Evolutionary conservation across 805 yeast species (phyloP).

Genomic region (Phaffomyces antillensis): DNA sequence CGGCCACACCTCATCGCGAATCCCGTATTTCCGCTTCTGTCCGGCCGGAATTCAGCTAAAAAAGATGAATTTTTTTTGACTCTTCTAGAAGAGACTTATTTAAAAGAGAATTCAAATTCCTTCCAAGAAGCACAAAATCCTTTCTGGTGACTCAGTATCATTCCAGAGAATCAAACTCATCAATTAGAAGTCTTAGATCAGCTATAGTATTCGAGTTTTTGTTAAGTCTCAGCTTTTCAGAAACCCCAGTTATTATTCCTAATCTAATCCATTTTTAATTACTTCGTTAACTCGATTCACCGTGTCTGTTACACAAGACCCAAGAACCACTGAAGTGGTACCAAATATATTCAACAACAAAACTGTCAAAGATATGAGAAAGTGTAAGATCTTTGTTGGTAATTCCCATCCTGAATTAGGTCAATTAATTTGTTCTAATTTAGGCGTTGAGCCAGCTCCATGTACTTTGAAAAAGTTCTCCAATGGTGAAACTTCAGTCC

Average conservation of each 20-base stretch:
- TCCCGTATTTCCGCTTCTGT: background rate
- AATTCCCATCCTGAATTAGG: conserved; percentile 96
- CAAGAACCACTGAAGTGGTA: conserved; percentile 1
- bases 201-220: too few species aligned
- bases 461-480: conserved; percentile 87
- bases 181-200: too few species aligned
- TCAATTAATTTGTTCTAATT: conserved; percentile 74
- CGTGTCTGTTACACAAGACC: conserved; percentile 1
- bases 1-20: conserved; percentile 1
- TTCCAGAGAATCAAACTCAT: too few species aligned
- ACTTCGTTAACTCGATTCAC: background rate
- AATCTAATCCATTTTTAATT: background rate
- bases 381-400: conserved; percentile 95
- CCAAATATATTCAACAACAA: background rate
- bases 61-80: background rate
- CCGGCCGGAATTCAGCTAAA: background rate
- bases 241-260: background rate
- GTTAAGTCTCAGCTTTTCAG: background rate
- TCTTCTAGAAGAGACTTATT: too few species aligned
- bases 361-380: conserved; percentile 56
- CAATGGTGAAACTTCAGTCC: conserved; percentile 96
- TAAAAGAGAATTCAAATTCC: background rate
- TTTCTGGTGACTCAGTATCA: background rate
- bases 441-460: conserved; percentile 93
- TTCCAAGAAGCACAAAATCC: background rate